These are phyloP conservation scores for Microthlaspi erraticum DNA, from an alignment of 345 rosid species.

Conservation along the genomic window DNA sequence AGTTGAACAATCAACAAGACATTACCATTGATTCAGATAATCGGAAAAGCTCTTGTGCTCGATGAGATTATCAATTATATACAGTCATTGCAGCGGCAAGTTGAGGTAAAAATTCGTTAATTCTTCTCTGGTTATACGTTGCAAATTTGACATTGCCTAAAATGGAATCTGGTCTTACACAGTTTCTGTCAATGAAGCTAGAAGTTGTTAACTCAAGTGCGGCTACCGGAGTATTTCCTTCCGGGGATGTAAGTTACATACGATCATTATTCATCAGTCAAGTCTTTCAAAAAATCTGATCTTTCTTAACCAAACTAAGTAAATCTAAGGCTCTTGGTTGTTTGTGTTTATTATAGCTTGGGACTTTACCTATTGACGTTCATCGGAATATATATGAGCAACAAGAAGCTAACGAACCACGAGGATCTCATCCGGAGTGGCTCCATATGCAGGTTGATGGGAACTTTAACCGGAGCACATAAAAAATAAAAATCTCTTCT, in stretches of 20 bases:
- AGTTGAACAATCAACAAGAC: background rate
- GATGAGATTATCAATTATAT: slow-evolving; percentile 98
- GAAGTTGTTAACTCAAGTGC: slow-evolving; percentile 84
- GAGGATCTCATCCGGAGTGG: slow-evolving; percentile 72
- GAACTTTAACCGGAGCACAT: slow-evolving; percentile 58
- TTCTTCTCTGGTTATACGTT: background rate
- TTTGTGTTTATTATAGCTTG: slow-evolving; percentile 51
- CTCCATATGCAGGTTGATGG: slow-evolving; percentile 85
- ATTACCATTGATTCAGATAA: slow-evolving; percentile 56
- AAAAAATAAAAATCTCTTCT: slow-evolving; percentile 16
- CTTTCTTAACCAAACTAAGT: background rate
- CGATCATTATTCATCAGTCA: background rate
- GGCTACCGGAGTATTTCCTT: slow-evolving; percentile 56
- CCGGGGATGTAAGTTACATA: slow-evolving; percentile 71
- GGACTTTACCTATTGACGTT: slow-evolving; percentile 57
- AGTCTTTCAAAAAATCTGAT: background rate
- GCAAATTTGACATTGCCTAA: background rate
- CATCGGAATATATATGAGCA: slow-evolving; percentile 63
- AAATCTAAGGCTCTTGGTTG: slow-evolving; percentile 13
- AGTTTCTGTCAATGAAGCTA: slow-evolving; percentile 96
- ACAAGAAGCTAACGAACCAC: slow-evolving; percentile 61
- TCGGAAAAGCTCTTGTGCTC: slow-evolving; percentile 96
- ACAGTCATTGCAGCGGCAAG: slow-evolving; percentile 91
- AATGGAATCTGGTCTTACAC: slow-evolving; percentile 36
- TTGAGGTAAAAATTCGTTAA: slow-evolving; percentile 65